Conservation (phyloP, 768 basidiomycete species). For the Mrakia frigida region DNA sequence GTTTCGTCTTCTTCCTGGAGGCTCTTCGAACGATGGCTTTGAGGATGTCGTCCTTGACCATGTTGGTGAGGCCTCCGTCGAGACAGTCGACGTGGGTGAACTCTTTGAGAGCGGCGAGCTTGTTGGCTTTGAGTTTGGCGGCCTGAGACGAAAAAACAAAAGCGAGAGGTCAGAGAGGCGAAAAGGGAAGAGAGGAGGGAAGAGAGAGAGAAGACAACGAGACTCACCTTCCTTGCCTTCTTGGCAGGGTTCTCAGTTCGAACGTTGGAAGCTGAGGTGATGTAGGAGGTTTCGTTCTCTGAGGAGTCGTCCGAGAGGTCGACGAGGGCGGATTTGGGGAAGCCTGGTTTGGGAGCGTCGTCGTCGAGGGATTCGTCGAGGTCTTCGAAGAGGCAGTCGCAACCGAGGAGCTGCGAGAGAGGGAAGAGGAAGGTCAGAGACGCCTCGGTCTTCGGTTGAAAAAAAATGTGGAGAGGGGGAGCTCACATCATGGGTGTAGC, state of each 20-base stretch:
- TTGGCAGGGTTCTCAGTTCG: background rate
- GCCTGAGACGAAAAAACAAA: background rate
- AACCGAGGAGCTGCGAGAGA: slow-evolving; percentile 22
- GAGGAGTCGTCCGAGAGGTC: background rate
- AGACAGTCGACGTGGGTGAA: slow-evolving; percentile 84
- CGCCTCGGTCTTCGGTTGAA: background rate
- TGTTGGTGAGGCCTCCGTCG: slow-evolving; percentile 37
- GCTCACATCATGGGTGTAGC: slow-evolving; percentile 31
- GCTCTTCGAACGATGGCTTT: background rate
- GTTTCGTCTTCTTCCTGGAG: background rate
- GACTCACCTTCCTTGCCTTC: slow-evolving; percentile 14
- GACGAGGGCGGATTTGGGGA: background rate
- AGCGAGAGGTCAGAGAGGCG: background rate
- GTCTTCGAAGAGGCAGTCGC: slow-evolving; percentile 25
- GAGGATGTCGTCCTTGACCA: slow-evolving; percentile 23
- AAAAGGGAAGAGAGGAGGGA: background rate
- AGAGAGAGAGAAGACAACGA: background rate
- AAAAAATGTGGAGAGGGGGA: background rate
- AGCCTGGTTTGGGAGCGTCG: background rate
- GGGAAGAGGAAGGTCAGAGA: background rate
- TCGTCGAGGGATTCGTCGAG: slow-evolving; percentile 15
- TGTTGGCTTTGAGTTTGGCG: slow-evolving; percentile 52
- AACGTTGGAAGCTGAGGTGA: slow-evolving; percentile 7
- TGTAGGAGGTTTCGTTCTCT: slow-evolving; percentile 16
- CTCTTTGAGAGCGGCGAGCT: slow-evolving; percentile 62